Conservation (phyloP, 2,329 filamentous ascomycete species). For the Botrytis elliptica region DNA sequence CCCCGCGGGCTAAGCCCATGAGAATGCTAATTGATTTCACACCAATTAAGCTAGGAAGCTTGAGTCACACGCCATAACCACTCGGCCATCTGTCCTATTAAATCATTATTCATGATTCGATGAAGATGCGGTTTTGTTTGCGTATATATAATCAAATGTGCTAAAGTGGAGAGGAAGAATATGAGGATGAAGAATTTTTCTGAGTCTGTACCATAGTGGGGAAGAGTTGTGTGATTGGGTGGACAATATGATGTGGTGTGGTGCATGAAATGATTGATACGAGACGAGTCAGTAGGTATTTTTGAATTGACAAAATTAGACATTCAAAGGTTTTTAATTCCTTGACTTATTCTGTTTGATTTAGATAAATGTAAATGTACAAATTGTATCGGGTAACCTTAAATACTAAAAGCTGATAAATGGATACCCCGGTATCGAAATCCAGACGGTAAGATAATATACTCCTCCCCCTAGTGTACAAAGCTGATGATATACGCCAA, state of each 20-base stretch:
- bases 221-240: not conserved
- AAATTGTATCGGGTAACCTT: not conserved
- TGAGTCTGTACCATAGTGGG: not conserved
- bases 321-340: not conserved
- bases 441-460: not conserved
- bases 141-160: accelerated
- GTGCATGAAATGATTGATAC: not conserved
- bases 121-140: accelerated
- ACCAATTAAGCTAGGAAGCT: conserved; percentile 14
- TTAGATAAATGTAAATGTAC: not conserved
- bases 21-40: conserved; percentile 7
- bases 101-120: not conserved
- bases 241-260: not conserved
- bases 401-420: not conserved
- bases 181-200: not conserved
- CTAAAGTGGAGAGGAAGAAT: not conserved
- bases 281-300: not conserved
- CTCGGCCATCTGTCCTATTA: conserved; percentile 1
- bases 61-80: conserved; percentile 24
- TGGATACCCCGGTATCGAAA: not conserved
- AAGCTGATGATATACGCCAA: not conserved
- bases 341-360: not conserved
- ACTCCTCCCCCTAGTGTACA: not conserved
- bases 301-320: not conserved
- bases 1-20: conserved; percentile 20